Percentiles rank a stretch among this genome's conserved stretches.
Evolutionary conservation across 768 basidiomycete species (phyloP).

Genomic region (Pluteus cervinus): DNA sequence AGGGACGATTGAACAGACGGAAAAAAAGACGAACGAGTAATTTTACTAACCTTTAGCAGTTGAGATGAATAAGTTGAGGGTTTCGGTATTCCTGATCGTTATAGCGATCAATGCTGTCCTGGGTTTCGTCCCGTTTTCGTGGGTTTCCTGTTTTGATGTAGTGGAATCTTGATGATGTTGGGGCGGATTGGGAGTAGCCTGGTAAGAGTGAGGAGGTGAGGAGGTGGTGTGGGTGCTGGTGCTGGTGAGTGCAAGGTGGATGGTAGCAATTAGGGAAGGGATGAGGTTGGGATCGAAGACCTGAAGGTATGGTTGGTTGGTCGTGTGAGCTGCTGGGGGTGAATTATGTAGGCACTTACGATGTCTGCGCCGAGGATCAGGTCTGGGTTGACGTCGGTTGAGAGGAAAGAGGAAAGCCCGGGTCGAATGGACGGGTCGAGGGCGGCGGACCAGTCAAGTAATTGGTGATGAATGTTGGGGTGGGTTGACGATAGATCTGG

Average conservation of each 20-base stretch:
- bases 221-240: too few species aligned
- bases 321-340: neutral
- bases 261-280: constrained; percentile 45
- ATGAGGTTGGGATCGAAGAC: constrained; percentile 65
- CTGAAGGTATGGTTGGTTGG: constrained; percentile 25
- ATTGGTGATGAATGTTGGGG: constrained; percentile 33
- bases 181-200: too few species aligned
- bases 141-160: too few species aligned
- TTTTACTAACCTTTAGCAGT: constrained; percentile 26
- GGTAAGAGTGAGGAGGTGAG: too few species aligned
- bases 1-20: too few species aligned
- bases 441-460: constrained; percentile 67
- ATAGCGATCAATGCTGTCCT: constrained; percentile 42
- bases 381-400: constrained; percentile 40
- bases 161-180: too few species aligned
- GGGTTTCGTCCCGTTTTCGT: neutral
- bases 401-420: constrained; percentile 27
- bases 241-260: constrained; percentile 37
- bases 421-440: constrained; percentile 23
- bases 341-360: constrained; percentile 17
- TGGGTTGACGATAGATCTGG: constrained; percentile 55
- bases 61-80: constrained; percentile 38
- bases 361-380: constrained; percentile 72
- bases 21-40: too few species aligned
- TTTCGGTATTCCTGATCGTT: constrained; percentile 52